Conservation (phyloP, 805 yeast genomes). For the Yamadazyma tumulicola region DNA sequence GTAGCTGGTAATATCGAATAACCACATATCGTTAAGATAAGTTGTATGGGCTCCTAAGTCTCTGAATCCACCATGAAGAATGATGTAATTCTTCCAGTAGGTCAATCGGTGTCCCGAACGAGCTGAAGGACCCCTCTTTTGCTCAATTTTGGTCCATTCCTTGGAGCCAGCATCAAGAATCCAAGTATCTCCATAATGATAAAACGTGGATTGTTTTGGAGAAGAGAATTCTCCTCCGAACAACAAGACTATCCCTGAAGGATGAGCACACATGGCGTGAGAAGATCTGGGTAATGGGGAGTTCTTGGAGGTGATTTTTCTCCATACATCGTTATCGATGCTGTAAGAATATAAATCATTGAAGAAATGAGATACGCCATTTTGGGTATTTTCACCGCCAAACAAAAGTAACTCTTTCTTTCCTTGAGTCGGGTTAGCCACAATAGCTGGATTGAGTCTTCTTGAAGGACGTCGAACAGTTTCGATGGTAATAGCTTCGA, state of each 20-base stretch:
- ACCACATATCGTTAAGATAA: conserved; percentile 84
- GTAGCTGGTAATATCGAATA: conserved; percentile 82
- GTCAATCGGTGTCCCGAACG: conserved; percentile 92
- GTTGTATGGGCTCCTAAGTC: conserved; percentile 84
- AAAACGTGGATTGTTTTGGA: conserved; percentile 92
- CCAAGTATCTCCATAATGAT: conserved; percentile 97
- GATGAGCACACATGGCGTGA: conserved; percentile 91
- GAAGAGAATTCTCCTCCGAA: conserved; percentile 98
- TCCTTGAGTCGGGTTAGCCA: conserved; percentile 71
- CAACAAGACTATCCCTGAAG: conserved; percentile 77
- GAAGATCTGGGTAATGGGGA: conserved; percentile 91
- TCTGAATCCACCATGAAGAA: conserved; percentile 89
- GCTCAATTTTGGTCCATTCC: conserved; percentile 88
- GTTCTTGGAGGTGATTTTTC: conserved; percentile 72
- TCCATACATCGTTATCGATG: conserved; percentile 79
- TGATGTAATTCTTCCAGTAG: conserved; percentile 84
- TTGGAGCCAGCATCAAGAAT: conserved; percentile 75
- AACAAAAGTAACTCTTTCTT: conserved; percentile 76
- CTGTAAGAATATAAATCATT: conserved; percentile 77
- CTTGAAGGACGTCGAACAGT: conserved; percentile 57
- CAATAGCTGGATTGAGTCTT: conserved; percentile 72
- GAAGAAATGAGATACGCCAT: conserved; percentile 60
- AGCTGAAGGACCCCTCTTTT: conserved; percentile 67
- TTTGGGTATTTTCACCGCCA: conserved; percentile 78
- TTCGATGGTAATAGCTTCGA: conserved; percentile 66